Evolutionary conservation across 192 early-diverging fungal species (phyloP).

Genomic region (Helicostylum pulchrum): DNA sequence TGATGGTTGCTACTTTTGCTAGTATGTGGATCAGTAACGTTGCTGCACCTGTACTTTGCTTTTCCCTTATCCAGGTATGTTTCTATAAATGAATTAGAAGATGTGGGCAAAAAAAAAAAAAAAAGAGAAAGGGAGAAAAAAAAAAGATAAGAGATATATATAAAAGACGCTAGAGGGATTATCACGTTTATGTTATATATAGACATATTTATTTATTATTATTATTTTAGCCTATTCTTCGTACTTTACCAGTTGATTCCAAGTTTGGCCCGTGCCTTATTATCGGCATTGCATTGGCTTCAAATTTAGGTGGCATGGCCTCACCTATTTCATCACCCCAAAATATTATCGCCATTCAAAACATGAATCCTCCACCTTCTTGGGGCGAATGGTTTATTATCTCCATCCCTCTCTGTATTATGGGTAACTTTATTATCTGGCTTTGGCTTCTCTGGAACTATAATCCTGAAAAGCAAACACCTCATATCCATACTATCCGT

Average conservation of each 20-base stretch:
- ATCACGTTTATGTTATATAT: background rate
- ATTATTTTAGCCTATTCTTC: constrained; percentile 75
- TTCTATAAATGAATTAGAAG: background rate
- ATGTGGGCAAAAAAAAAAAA: background rate
- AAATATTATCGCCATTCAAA: constrained; percentile 93
- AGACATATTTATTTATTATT: background rate
- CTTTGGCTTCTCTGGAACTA: constrained; percentile 75
- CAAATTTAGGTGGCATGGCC: constrained; percentile 97
- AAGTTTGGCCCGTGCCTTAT: constrained; percentile 85
- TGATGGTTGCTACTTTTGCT: constrained; percentile 94
- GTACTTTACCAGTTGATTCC: constrained; percentile 78
- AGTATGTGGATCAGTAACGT: constrained; percentile 99
- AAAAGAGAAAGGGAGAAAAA: background rate
- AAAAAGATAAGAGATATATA: constrained; percentile 4
- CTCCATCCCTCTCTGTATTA: constrained; percentile 79
- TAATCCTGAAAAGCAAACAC: constrained; percentile 64
- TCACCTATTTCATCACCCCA: constrained; percentile 97
- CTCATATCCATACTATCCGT: constrained; percentile 55
- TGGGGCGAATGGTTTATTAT: constrained; percentile 93
- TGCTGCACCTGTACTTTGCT: constrained; percentile 94
- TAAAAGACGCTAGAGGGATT: background rate
- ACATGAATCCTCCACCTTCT: constrained; percentile 83
- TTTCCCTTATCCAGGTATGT: constrained; percentile 79
- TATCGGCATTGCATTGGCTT: constrained; percentile 94
- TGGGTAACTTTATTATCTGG: constrained; percentile 84